Conservation (phyloP, 148 eudicot genomes). For the Camellia granthamiana region DNA sequence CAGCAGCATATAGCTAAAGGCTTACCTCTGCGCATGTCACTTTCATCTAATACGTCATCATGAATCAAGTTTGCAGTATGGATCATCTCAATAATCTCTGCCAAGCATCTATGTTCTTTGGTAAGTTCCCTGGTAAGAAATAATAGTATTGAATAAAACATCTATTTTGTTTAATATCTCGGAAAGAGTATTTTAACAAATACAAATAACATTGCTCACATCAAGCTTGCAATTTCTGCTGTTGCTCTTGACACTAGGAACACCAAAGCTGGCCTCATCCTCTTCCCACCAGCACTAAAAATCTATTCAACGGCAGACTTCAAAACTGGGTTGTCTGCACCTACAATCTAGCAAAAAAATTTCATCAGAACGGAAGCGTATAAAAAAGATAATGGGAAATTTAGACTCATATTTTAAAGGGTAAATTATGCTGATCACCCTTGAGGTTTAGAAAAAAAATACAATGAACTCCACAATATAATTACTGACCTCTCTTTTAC, state of each 20-base stretch:
- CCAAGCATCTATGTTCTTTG: slow-evolving; percentile 71
- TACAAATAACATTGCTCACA: slow-evolving; percentile 43
- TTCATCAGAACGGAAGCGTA: slow-evolving; percentile 24
- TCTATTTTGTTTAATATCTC: neutral
- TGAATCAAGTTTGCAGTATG: slow-evolving; percentile 95
- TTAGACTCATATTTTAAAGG: slow-evolving; percentile 18
- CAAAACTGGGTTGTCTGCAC: slow-evolving; percentile 27
- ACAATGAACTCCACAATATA: too few relatives aligned
- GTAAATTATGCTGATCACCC: too few relatives aligned
- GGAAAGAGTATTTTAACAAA: neutral
- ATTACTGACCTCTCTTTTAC: too few relatives aligned
- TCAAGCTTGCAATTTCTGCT: slow-evolving; percentile 72
- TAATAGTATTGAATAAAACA: slow-evolving; percentile 15
- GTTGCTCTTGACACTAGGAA: slow-evolving; percentile 28
- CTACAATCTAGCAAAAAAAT: slow-evolving; percentile 65
- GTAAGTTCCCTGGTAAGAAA: slow-evolving; percentile 71
- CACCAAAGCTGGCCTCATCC: slow-evolving; percentile 95
- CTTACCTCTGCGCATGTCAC: slow-evolving; percentile 88
- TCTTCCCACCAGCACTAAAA: slow-evolving; percentile 94
- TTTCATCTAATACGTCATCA: slow-evolving; percentile 88
- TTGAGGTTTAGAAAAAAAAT: too few relatives aligned
- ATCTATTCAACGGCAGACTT: slow-evolving; percentile 98
- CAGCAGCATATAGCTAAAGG: neutral
- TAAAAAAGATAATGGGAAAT: slow-evolving; percentile 23
- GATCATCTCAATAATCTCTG: slow-evolving; percentile 87